These are phyloP conservation scores for Epichloe coenophiala DNA, from an alignment of 2,329 filamentous ascomycete genomes.

Conservation along the genomic window DNA sequence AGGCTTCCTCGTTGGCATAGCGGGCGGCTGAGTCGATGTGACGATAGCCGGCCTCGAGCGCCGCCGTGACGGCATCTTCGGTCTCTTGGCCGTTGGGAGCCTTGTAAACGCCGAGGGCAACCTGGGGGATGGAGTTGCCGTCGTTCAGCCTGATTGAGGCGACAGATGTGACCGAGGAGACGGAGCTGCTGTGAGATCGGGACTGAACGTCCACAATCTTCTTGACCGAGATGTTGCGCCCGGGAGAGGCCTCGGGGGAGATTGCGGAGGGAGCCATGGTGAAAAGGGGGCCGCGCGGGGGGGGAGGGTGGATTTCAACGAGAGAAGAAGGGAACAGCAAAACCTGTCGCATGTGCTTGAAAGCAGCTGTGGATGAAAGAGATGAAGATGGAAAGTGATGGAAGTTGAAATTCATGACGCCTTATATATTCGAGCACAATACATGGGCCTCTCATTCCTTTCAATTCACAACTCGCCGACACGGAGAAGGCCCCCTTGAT, in stretches of 20 bases:
- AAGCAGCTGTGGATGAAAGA: background rate
- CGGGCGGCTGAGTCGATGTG: constrained; percentile 42
- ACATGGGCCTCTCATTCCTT: background rate
- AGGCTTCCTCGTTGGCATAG: constrained; percentile 54
- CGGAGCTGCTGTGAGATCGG: constrained; percentile 14
- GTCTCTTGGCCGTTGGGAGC: constrained; percentile 40
- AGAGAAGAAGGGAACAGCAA: background rate
- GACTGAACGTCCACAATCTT: constrained; percentile 11
- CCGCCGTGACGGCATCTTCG: constrained; percentile 44
- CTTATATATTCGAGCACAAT: background rate
- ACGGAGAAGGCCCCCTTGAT: background rate
- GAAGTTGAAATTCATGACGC: background rate
- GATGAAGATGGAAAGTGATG: background rate
- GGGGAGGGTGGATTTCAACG: background rate
- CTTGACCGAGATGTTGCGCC: constrained; percentile 17
- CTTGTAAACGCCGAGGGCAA: constrained; percentile 35
- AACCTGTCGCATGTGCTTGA: background rate
- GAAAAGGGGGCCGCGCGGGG: background rate
- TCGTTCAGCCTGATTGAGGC: constrained; percentile 52
- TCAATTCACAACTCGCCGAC: background rate
- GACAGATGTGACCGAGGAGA: constrained; percentile 14
- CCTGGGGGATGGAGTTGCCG: constrained; percentile 50
- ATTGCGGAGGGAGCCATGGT: constrained; percentile 24
- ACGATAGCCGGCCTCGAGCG: constrained; percentile 41
- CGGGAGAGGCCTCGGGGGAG: constrained; percentile 20